Evolutionary conservation across 129 eudicot genomes (phyloP), one percentile per base, ranked within the genome.

Genomic region (carrot (Daucus carota)): DNA sequence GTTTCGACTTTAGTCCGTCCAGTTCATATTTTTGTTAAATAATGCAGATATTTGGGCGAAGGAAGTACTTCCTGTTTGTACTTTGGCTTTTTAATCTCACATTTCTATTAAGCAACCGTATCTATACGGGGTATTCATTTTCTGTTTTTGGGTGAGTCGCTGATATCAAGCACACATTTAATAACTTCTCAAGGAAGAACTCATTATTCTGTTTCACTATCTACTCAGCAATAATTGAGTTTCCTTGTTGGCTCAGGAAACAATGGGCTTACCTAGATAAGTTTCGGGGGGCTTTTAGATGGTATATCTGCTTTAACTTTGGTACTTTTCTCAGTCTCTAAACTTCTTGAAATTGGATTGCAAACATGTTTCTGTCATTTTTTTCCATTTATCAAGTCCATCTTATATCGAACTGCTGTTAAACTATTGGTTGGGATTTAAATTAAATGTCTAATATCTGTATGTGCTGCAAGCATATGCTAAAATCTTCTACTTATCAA

Each of bases 281-380:
- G 41, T 86, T 84, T 73, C 89, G 89, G 78, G 97, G 99, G 69
- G 84, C 97, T 78, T 94, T 91, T 82, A 86, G 99, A 81, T 94
- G 99, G 99, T 97, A 94, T 75, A 94, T 94, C 82, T 94, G 99
- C 92, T 94, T 94, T 78, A 94, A 94, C 76, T 94, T 94, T 81
- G 99, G 99, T 94, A 94, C 43, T 50, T 62, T 28, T 38, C 76
- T 34, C 40, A 28, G 42, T 75, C 79, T 28, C 50, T n/a, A 22
- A 40, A 57, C 65, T 70, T 26, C 34, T 41, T 38, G 73, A 26
- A 10, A 20, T 38, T 70, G 32, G 26, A 22, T 70, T 36, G 47
- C 50, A 41, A 41, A 70, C 32, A 11, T 40, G 20, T 70, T 22
- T 11, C 34, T 41, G 32, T 70, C 50, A 38, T 38, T 40, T 17